phyloP scores from a whole-genome alignment of 495 filamentous ascomycete species.

The Beverwykella pulmonaria region DNA sequence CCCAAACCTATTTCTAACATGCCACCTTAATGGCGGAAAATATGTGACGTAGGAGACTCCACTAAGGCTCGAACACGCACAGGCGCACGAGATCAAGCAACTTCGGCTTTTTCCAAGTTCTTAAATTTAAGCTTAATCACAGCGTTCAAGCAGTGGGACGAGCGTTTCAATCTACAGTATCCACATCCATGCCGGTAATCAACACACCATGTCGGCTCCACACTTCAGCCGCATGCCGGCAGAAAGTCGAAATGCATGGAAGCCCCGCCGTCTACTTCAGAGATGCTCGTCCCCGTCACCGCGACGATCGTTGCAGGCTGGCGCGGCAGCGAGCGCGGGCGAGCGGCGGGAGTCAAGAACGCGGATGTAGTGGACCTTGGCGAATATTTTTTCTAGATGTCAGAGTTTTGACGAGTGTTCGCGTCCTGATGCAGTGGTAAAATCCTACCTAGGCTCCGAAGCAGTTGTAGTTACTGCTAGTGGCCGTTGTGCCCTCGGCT shows the following conservation, averaged over 20 bases:
- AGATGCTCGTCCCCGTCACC: background rate
- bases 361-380: too few relatives aligned
- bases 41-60: background rate
- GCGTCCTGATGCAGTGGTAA: background rate
- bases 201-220: conserved; percentile 14
- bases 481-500: background rate
- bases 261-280: conserved; percentile 1
- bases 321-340: background rate
- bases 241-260: conserved; percentile 6
- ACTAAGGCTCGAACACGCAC: background rate
- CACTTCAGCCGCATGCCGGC: conserved; percentile 21
- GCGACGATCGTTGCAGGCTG: conserved; percentile 1
- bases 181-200: conserved; percentile 16
- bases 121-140: conserved; percentile 16
- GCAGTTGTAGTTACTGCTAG: conserved; percentile 1
- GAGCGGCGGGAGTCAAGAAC: background rate
- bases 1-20: conserved; percentile 5
- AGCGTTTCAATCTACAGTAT: conserved; percentile 13
- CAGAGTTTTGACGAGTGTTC: background rate
- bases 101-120: background rate
- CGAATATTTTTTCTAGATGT: too few relatives aligned
- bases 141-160: conserved; percentile 1
- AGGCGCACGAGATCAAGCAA: background rate
- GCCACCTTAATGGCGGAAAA: background rate
- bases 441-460: conserved; percentile 1